Conservation (phyloP, 345 rosid genomes). For the Populus alba region DNA sequence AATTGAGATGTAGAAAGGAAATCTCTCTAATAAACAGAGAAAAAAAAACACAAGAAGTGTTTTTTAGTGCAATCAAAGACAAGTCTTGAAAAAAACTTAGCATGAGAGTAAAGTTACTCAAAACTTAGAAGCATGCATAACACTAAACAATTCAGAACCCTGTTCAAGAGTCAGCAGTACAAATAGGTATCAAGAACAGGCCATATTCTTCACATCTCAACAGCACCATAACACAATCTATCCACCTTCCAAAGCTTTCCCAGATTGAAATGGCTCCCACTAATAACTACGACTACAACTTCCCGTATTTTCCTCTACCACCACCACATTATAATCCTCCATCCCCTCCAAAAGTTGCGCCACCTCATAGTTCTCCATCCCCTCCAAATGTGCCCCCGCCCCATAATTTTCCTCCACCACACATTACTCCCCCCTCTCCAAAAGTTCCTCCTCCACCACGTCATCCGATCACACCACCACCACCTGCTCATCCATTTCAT, state of each 20-base stretch:
- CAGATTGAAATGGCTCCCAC: slow-evolving; percentile 22
- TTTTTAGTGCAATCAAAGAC: slow-evolving; percentile 45
- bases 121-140: slow-evolving; percentile 35
- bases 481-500: slow-evolving; percentile 16
- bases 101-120: slow-evolving; percentile 36
- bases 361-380: slow-evolving; percentile 2
- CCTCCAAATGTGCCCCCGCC: slow-evolving; percentile 16
- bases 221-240: background rate
- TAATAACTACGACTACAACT: slow-evolving; percentile 14
- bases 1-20: background rate
- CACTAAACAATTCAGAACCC: background rate
- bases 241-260: slow-evolving; percentile 9
- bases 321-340: slow-evolving; percentile 29
- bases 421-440: slow-evolving; percentile 14
- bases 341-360: background rate
- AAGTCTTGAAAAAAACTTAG: slow-evolving; percentile 33
- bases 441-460: slow-evolving; percentile 27
- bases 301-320: slow-evolving; percentile 38
- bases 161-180: background rate
- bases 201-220: slow-evolving; percentile 6
- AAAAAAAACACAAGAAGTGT: slow-evolving; percentile 23
- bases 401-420: slow-evolving; percentile 16
- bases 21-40: background rate
- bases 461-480: slow-evolving; percentile 11
- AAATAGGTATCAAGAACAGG: slow-evolving; percentile 11